phyloP scores from a whole-genome alignment of 495 filamentous ascomycete species.

The Tuber borchii region DNA sequence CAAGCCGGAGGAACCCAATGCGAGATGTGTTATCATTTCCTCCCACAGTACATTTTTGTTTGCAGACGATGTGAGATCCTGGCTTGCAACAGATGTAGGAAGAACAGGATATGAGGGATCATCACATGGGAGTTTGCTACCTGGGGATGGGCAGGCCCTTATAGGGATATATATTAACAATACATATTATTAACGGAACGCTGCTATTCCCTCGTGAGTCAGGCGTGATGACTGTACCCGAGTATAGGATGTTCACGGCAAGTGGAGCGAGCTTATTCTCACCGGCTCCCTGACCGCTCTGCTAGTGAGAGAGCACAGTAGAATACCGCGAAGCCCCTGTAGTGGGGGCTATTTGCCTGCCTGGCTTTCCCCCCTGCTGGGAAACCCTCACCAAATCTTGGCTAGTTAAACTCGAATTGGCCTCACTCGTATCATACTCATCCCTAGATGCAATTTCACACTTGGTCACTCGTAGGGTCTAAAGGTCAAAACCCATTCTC shows the following conservation, averaged over 20 bases:
- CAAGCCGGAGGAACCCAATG: neutral
- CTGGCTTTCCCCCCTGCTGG: too few species aligned
- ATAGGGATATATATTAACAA: neutral
- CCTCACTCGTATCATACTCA: too few species aligned
- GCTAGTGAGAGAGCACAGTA: too few species aligned
- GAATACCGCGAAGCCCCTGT: too few species aligned
- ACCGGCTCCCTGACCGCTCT: too few species aligned
- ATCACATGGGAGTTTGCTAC: neutral
- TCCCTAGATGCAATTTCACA: neutral
- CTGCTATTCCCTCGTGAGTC: neutral
- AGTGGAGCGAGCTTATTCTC: too few species aligned
- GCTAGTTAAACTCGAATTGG: too few species aligned
- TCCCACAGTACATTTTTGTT: conserved; percentile 19
- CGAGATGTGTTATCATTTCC: conserved; percentile 24
- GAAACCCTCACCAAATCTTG: too few species aligned
- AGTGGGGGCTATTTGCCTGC: too few species aligned
- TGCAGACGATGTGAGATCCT: conserved; percentile 25
- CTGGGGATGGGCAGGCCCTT: neutral
- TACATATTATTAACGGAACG: neutral
- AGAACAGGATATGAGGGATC: conserved; percentile 25
- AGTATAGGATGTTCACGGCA: too few species aligned
- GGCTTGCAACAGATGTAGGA: conserved; percentile 32
- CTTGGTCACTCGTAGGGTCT: neutral
- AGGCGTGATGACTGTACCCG: neutral
- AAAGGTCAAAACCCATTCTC: neutral